Percentiles rank a stretch among this genome's conserved stretches.
phyloP scores from a whole-genome alignment of 2,329 filamentous ascomycete species.

The Diplodia intermedia region DNA sequence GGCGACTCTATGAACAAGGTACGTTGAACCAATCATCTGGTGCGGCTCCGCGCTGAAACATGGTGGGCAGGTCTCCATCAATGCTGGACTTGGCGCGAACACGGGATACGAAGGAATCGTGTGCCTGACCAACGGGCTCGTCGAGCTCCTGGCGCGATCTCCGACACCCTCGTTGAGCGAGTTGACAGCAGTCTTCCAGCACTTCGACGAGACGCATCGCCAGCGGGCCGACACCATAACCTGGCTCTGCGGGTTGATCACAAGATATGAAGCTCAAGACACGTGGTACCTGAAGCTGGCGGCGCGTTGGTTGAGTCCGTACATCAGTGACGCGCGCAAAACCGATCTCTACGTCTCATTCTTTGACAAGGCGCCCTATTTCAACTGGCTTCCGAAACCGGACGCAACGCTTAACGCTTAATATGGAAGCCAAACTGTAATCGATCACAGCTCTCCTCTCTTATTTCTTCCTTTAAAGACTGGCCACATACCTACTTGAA shows the following conservation, averaged over 20 bases:
- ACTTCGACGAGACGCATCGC: background rate
- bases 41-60: too few relatives aligned
- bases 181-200: background rate
- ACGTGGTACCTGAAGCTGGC: slow-evolving; percentile 3
- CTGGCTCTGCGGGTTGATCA: background rate
- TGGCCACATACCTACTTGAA: too few relatives aligned
- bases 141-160: background rate
- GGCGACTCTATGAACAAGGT: slow-evolving; percentile 6
- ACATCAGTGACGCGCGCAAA: slow-evolving; percentile 7
- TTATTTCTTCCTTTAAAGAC: too few relatives aligned
- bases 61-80: slow-evolving; percentile 4
- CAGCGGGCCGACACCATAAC: background rate
- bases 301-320: background rate
- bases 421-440: too few relatives aligned
- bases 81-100: slow-evolving; percentile 24
- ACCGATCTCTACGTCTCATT: background rate
- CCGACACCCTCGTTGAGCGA: background rate
- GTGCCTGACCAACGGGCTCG: background rate
- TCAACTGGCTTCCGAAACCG: background rate
- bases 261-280: slow-evolving; percentile 11
- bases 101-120: slow-evolving; percentile 4
- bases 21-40: too few relatives aligned
- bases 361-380: background rate
- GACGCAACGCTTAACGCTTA: background rate
- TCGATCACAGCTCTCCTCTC: too few relatives aligned